Conservation (phyloP, 2,329 filamentous ascomycete species). For the Berkeleyomyces rouxiae region DNA sequence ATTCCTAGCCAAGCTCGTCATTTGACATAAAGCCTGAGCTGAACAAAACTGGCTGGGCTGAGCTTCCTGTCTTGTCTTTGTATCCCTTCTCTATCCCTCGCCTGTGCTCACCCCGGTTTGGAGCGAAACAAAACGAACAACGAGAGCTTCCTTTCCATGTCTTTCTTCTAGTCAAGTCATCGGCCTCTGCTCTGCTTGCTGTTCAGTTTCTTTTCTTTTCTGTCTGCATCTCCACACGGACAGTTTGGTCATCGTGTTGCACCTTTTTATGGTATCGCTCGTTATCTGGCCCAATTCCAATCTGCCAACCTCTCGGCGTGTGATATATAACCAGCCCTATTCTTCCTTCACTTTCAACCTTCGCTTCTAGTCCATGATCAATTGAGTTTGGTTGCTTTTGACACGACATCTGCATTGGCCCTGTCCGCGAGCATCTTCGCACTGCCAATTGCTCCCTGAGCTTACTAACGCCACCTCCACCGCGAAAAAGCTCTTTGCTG, state of each 20-base stretch:
- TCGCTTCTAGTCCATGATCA: background rate
- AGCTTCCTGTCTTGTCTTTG: slow-evolving; percentile 4
- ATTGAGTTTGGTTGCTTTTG: background rate
- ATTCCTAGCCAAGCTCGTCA: background rate
- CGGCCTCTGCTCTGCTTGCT: background rate
- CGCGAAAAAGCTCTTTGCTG: slow-evolving; percentile 9
- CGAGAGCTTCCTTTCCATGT: slow-evolving; percentile 14
- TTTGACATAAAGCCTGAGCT: background rate
- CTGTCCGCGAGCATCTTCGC: background rate
- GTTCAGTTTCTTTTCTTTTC: slow-evolving; percentile 7
- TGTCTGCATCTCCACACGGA: background rate
- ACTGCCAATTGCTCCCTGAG: background rate
- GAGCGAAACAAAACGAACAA: background rate
- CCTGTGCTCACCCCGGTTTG: background rate
- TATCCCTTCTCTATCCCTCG: slow-evolving; percentile 1
- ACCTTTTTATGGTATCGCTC: background rate
- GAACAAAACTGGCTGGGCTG: background rate
- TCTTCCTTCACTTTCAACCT: background rate
- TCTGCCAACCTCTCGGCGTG: background rate
- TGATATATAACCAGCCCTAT: background rate
- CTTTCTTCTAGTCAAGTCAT: slow-evolving; percentile 15
- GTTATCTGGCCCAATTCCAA: background rate
- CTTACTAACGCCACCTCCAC: slow-evolving; percentile 1
- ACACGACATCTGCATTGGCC: background rate
- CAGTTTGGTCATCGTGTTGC: background rate